phyloP scores from a whole-genome alignment of 2,329 filamentous ascomycete genomes.

The Alternaria gansuensis region DNA sequence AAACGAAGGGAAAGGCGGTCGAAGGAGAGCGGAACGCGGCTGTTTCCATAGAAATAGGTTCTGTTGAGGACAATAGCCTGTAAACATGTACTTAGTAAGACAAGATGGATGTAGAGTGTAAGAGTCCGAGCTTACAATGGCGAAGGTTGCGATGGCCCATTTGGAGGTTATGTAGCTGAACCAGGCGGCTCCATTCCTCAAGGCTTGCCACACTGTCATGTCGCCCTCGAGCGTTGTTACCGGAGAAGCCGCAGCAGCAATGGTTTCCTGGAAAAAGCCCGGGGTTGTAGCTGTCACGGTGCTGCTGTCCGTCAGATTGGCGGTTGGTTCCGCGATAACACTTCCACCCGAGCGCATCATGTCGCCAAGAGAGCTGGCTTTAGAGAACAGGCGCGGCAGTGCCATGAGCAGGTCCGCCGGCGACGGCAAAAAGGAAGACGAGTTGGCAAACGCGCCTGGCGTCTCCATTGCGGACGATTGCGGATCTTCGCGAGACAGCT shows the following conservation, averaged over 20 bases:
- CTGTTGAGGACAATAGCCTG: constrained; percentile 86
- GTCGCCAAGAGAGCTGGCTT: constrained; percentile 71
- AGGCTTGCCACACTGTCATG: constrained; percentile 59
- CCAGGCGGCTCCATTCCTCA: constrained; percentile 80
- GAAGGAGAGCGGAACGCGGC: constrained; percentile 79
- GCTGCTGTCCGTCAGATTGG: constrained; percentile 55
- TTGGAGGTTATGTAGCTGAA: constrained; percentile 74
- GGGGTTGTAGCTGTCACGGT: constrained; percentile 47
- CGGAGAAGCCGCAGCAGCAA: constrained; percentile 55
- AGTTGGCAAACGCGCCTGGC: constrained; percentile 42
- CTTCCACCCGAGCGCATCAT: constrained; percentile 65
- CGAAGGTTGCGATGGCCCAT: constrained; percentile 89
- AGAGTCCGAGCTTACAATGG: constrained; percentile 64
- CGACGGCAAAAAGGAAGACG: constrained; percentile 61
- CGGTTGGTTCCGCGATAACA: constrained; percentile 68
- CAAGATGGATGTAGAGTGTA: background rate
- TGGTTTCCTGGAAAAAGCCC: constrained; percentile 56
- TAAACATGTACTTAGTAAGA: constrained; percentile 10
- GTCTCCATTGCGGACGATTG: constrained; percentile 34
- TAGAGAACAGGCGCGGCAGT: constrained; percentile 74
- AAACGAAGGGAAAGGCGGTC: constrained; percentile 67
- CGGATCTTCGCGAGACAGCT: constrained; percentile 23
- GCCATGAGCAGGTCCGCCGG: constrained; percentile 74
- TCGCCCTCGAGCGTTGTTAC: constrained; percentile 41
- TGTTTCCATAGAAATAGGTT: constrained; percentile 92